These are phyloP conservation scores for Hypoxylon sp. DNA, from an alignment of 2,329 filamentous ascomycete species.

Conservation along the genomic window DNA sequence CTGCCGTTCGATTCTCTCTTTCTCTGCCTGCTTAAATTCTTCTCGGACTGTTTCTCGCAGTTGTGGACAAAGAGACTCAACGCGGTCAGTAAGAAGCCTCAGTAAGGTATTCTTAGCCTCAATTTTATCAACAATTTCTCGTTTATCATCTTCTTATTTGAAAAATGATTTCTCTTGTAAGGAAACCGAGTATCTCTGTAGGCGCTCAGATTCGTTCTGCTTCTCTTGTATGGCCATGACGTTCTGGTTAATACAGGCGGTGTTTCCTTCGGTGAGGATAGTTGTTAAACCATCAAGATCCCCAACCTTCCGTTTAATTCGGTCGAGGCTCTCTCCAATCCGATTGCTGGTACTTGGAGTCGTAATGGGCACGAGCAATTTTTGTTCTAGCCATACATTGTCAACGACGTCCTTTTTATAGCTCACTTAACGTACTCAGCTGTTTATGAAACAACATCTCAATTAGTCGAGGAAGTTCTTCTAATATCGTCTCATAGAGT, in stretches of 20 bases:
- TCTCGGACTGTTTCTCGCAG: not conserved
- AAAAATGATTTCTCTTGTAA: not conserved
- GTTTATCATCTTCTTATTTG: not conserved
- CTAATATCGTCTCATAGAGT: not conserved
- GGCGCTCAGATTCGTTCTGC: not conserved
- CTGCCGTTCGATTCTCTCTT: not conserved
- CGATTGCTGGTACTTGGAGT: not conserved
- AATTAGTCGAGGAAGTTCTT: not conserved
- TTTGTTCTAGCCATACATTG: not conserved
- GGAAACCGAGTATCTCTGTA: not conserved
- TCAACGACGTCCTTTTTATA: not conserved
- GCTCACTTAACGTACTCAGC: not conserved
- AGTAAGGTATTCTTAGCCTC: not conserved
- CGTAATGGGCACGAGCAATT: not conserved
- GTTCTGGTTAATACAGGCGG: not conserved
- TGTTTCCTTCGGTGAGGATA: not conserved
- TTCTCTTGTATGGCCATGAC: not conserved
- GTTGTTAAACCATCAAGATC: not conserved
- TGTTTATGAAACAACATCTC: not conserved
- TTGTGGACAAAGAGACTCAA: not conserved
- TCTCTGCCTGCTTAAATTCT: not conserved
- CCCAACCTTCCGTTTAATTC: not conserved
- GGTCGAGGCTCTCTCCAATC: not conserved
- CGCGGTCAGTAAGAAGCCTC: not conserved
- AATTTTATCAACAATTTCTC: not conserved